These are phyloP conservation scores for Amylostereum areolatum DNA, from an alignment of 1,284 basidiomycete genomes.

Conservation along the genomic window DNA sequence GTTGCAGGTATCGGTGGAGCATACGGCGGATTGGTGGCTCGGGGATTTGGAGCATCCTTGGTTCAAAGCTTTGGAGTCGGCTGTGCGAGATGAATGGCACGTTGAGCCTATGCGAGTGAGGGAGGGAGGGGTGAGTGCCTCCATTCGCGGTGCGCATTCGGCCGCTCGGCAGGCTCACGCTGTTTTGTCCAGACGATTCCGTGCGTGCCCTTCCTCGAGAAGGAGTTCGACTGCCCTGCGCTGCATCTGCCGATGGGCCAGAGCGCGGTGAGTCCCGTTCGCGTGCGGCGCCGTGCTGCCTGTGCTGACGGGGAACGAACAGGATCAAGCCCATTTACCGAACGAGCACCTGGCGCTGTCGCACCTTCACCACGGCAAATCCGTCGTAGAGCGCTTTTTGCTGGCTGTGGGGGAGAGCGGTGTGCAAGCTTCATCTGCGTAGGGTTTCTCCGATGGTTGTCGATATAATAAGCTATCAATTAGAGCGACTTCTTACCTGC, in stretches of 20 bases:
- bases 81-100: constrained; percentile 84
- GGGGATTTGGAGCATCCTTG: constrained; percentile 79
- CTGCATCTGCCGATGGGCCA: constrained; percentile 89
- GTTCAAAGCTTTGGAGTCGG: constrained; percentile 78
- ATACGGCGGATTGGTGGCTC: constrained; percentile 95
- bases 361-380: constrained; percentile 71
- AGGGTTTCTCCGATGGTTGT: too few species aligned
- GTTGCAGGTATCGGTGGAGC: constrained; percentile 67
- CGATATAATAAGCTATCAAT: too few species aligned
- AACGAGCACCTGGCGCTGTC: constrained; percentile 78
- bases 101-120: constrained; percentile 81
- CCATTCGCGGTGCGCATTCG: neutral
- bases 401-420: constrained; percentile 27
- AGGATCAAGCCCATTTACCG: constrained; percentile 85
- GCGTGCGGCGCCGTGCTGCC: neutral
- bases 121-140: constrained; percentile 82
- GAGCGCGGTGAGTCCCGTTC: constrained; percentile 50
- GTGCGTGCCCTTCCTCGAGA: constrained; percentile 88
- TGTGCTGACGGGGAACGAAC: constrained; percentile 5
- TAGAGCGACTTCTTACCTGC: too few species aligned
- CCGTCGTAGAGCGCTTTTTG: constrained; percentile 71
- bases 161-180: neutral
- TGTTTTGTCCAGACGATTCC: constrained; percentile 66
- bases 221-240: constrained; percentile 78
- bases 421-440: neutral